Evolutionary conservation across 1,284 basidiomycete species (phyloP), one percentile per base, ranked within the genome.

Genomic region (Pterulicium gracile): DNA sequence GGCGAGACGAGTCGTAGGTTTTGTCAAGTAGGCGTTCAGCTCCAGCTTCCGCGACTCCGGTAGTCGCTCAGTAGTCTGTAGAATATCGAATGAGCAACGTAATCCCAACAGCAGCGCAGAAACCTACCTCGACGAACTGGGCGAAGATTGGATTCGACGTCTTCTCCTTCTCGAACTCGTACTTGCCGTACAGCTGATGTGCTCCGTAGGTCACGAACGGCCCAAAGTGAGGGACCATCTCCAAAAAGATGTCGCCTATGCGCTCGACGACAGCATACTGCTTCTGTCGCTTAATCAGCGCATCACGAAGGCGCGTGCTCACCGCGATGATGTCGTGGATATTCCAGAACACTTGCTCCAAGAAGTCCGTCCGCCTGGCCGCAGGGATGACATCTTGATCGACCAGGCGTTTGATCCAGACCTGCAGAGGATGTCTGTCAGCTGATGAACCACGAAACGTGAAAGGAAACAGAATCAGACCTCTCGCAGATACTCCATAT

Each of bases 91-190:
- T 49, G 43, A 51, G 48, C 42, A 45, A 39, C 42, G 53, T 49
- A 32, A 24, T 24, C 22, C 14, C 42, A 41, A 19, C 22, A 47
- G 35, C 1, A 45, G 45, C 3, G 3, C 10, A 46, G 43, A 4
- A 4, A 42, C 20, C 13, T 19, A 44, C 13, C n/a, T 98, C 96
- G 42, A 98, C 96, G 65, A 98, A 99, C 55, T 81, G 80, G 47
- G 91, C 86, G 68, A 99, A 99, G n/a, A 81, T 85, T 1, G 86
- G 77, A 66, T 99, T 98, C 44, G 81, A 74, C 45, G 77, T 81
- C 72, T 97, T 98, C 70, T 98, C 96, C 73, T 93, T 95, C 70
- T 98, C 96, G 61, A 98, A 98, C 67, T 97, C 92, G 62, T 93
- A 97, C 65, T 98, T 98, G 17, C 95, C 96, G 61, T 96, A 98